These are phyloP conservation scores for Acacia pycnantha DNA, from an alignment of 331 rosid species.

Conservation along the genomic window DNA sequence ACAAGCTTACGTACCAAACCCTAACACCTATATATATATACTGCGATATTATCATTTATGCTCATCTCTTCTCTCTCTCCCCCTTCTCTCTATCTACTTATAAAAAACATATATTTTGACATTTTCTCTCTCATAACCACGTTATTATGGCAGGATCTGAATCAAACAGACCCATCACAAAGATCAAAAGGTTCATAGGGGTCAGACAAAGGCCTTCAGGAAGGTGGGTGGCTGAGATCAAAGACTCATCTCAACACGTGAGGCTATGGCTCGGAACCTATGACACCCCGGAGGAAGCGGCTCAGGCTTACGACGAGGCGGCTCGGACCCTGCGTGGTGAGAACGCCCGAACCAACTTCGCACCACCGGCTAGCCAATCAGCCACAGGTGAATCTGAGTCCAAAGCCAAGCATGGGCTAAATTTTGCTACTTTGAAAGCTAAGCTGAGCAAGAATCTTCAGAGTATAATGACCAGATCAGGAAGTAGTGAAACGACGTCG, in stretches of 20 bases:
- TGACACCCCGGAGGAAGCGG: constrained; percentile 92
- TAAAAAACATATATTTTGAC: background rate
- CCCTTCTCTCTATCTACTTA: background rate
- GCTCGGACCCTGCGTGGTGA: constrained; percentile 80
- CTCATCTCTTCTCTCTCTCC: background rate
- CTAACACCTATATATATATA: constrained; percentile 23
- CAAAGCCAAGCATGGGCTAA: constrained; percentile 28
- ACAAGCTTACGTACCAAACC: constrained; percentile 25
- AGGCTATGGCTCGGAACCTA: constrained; percentile 92
- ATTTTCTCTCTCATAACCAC: background rate
- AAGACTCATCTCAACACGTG: constrained; percentile 86
- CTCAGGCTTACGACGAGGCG: constrained; percentile 89
- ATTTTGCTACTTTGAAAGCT: constrained; percentile 79
- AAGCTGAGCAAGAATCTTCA: constrained; percentile 81
- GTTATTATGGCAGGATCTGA: constrained; percentile 53
- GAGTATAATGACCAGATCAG: constrained; percentile 58
- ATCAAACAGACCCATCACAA: constrained; percentile 32
- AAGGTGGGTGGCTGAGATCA: constrained; percentile 96
- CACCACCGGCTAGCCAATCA: constrained; percentile 25
- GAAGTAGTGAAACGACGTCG: constrained; percentile 44
- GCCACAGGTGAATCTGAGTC: background rate
- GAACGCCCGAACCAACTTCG: constrained; percentile 82
- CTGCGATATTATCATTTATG: background rate
- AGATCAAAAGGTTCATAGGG: constrained; percentile 65
- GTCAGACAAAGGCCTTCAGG: constrained; percentile 93